Percentiles rank a stretch among this genome's conserved stretches.
These are phyloP conservation scores for Hypoxylon fuscum DNA, from an alignment of 495 filamentous ascomycete species.

Conservation along the genomic window DNA sequence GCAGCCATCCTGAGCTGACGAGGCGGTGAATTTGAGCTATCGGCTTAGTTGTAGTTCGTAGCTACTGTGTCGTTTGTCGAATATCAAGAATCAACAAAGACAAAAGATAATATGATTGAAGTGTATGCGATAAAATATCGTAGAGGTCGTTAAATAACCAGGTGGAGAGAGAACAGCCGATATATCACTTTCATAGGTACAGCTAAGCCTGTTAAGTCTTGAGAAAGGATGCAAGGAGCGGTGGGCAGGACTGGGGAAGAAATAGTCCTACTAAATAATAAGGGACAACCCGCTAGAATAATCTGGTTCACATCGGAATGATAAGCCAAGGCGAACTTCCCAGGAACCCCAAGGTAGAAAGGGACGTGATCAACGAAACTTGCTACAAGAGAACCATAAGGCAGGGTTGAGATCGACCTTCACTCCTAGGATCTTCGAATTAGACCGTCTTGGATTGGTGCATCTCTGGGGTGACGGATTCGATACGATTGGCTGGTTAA, in stretches of 20 bases:
- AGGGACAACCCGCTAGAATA: constrained; percentile 13
- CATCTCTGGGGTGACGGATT: constrained; percentile 27
- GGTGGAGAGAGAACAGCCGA: constrained; percentile 16
- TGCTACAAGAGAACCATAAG: constrained; percentile 24
- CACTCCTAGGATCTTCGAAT: constrained; percentile 37
- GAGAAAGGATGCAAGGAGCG: constrained; percentile 9
- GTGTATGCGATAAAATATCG: too few relatives aligned
- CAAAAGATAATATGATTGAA: too few relatives aligned
- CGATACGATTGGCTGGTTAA: constrained; percentile 39
- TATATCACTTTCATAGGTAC: constrained; percentile 9
- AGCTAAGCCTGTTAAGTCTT: constrained; percentile 2
- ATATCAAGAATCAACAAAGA: constrained; percentile 9
- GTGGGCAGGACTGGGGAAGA: constrained; percentile 21
- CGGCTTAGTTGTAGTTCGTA: constrained; percentile 3
- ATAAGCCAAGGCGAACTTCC: constrained; percentile 18
- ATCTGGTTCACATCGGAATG: constrained; percentile 27
- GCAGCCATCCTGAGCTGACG: constrained; percentile 17
- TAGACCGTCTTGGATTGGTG: constrained; percentile 33
- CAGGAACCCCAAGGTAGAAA: constrained; percentile 18
- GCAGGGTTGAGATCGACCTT: constrained; percentile 41
- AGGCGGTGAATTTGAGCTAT: background rate
- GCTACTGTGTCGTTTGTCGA: constrained; percentile 6
- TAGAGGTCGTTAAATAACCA: too few relatives aligned
- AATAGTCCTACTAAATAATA: constrained; percentile 24
- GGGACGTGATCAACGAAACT: constrained; percentile 31